Evolutionary conservation across 106 monocot species (phyloP).

Genomic region (Dioscorea alata): DNA sequence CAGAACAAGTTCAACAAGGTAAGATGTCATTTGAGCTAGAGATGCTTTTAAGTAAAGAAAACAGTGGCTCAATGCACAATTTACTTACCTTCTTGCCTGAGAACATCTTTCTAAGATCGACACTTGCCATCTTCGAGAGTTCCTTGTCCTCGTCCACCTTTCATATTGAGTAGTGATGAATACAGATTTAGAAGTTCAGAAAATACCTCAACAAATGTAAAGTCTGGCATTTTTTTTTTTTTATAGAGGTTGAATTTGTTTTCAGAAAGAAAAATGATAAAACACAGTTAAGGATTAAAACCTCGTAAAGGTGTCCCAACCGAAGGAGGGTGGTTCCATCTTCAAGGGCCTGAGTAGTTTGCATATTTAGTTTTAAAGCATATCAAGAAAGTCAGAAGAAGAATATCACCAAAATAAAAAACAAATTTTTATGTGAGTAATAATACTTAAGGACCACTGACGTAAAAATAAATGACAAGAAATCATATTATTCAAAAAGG

Average conservation of each 20-base stretch:
- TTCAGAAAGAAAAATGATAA: too few relatives aligned
- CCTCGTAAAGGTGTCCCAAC: slow-evolving; percentile 93
- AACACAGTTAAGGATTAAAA: slow-evolving; percentile 1
- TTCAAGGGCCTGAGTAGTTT: slow-evolving; percentile 50
- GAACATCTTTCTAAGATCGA: slow-evolving; percentile 78
- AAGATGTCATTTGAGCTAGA: not conserved
- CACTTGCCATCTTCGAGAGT: slow-evolving; percentile 61
- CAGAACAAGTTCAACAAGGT: not conserved
- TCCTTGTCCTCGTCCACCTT: slow-evolving; percentile 84
- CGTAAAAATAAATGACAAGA: too few relatives aligned
- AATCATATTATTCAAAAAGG: too few relatives aligned
- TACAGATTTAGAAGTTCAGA: not conserved
- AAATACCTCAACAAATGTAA: too few relatives aligned
- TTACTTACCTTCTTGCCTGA: slow-evolving; percentile 60
- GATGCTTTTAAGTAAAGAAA: not conserved
- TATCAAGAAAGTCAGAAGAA: too few relatives aligned
- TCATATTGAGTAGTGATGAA: not conserved
- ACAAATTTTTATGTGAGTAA: too few relatives aligned
- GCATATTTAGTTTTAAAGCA: too few relatives aligned
- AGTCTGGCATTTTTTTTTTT: too few relatives aligned
- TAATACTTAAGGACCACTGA: too few relatives aligned
- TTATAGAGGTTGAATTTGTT: too few relatives aligned
- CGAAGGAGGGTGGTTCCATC: slow-evolving; percentile 69
- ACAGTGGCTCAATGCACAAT: not conserved
- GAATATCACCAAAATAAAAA: too few relatives aligned